A percentile compares a stretch with the other conserved stretches of the same genome.
These are phyloP conservation scores for Pulicaria dysenterica DNA, from an alignment of 129 eudicot species.

Conservation along the genomic window DNA sequence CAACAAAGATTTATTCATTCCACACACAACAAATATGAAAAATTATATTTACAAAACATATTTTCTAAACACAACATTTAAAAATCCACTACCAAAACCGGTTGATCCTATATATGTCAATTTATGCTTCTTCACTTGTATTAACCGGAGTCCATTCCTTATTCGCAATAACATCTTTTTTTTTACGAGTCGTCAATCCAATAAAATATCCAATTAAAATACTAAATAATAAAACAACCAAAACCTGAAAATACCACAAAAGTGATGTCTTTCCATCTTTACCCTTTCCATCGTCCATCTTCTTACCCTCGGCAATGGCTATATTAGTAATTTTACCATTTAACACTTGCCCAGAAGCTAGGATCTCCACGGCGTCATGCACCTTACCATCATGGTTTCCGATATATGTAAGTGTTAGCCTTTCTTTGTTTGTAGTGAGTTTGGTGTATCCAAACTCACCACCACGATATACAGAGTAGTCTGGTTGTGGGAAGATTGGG, in stretches of 20 bases:
- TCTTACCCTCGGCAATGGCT: constrained; percentile 4
- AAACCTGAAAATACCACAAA: constrained; percentile 54
- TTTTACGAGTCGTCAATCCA: constrained; percentile 60
- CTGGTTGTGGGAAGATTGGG: constrained; percentile 84
- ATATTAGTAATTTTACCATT: constrained; percentile 36
- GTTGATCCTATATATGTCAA: constrained; percentile 4
- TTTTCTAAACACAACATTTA: background rate
- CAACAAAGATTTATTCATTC: background rate
- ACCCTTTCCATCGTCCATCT: constrained; percentile 8
- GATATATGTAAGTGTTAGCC: constrained; percentile 68
- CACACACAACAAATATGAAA: background rate
- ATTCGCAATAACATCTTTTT: constrained; percentile 29
- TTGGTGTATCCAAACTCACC: constrained; percentile 94
- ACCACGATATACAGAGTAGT: constrained; percentile 67
- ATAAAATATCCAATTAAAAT: constrained; percentile 67
- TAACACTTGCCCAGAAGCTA: constrained; percentile 69
- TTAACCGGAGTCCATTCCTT: constrained; percentile 72
- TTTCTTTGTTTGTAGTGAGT: constrained; percentile 68
- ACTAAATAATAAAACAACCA: constrained; percentile 50
- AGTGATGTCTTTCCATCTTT: constrained; percentile 29
- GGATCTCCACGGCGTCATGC: constrained; percentile 79
- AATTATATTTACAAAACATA: constrained; percentile 35
- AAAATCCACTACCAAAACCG: constrained; percentile 18
- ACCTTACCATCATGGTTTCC: constrained; percentile 93
- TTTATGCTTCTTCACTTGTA: constrained; percentile 54